These are phyloP conservation scores for Botrytis deweyae DNA, from an alignment of 2,329 filamentous ascomycete genomes.

Conservation along the genomic window DNA sequence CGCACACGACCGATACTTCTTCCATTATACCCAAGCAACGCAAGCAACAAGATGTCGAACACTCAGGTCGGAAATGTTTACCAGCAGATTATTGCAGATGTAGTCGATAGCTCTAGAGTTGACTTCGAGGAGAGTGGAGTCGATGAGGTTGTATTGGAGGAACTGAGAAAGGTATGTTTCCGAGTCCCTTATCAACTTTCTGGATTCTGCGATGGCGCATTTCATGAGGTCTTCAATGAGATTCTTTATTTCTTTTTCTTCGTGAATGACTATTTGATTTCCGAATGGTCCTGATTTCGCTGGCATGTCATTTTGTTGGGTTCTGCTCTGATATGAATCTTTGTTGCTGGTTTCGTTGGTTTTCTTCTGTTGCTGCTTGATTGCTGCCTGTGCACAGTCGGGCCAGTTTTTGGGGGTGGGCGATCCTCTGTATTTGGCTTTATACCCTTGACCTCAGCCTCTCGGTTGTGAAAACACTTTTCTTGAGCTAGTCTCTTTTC, in stretches of 20 bases:
- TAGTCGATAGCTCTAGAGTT: conserved; percentile 86
- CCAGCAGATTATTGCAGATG: conserved; percentile 73
- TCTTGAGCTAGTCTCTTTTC: conserved; percentile 32
- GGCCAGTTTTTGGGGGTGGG: conserved; percentile 35
- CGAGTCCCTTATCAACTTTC: not conserved
- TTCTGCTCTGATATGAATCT: not conserved
- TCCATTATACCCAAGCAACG: conserved; percentile 14
- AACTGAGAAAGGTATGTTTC: conserved; percentile 78
- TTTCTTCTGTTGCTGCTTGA: conserved; percentile 6
- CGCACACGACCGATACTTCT: not conserved
- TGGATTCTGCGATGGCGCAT: conserved; percentile 9
- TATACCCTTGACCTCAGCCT: conserved; percentile 34
- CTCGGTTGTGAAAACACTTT: conserved; percentile 33
- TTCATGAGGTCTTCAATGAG: not conserved
- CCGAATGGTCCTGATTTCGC: not conserved
- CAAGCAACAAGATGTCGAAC: conserved; percentile 37
- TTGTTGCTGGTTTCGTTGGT: conserved; percentile 4
- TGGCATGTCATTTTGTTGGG: not conserved
- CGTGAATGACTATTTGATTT: not conserved
- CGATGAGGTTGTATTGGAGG: conserved; percentile 80
- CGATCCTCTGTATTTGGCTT: conserved; percentile 40
- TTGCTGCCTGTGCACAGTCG: conserved; percentile 28
- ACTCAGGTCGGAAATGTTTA: conserved; percentile 68
- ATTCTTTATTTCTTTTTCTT: conserved; percentile 10
- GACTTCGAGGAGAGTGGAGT: conserved; percentile 98